Base-by-base conservation (phyloP, 768 basidiomycete species). In the Russula brevipes region DNA sequence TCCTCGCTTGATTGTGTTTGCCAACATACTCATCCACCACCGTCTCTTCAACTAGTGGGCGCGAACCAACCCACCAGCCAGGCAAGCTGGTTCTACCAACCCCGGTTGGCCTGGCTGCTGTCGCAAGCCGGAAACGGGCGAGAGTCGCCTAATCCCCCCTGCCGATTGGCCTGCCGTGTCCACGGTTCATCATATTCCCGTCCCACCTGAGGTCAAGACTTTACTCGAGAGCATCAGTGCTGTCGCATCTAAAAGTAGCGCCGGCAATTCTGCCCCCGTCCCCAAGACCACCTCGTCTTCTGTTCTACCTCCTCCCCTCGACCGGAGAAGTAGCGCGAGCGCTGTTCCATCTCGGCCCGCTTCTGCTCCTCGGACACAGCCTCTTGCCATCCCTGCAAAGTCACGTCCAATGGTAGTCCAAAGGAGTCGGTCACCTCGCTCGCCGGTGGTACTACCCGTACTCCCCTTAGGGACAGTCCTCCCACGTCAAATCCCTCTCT, bases 31-130 rank as follows among this genome's bases (percentile, higher is more conserved):
- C 35, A 24, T 51, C 33, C 38, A 38, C 30, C 19, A 56, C 68
- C 70, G 69, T 72, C 71, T 70, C 71, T 61, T 67, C 55, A 47
- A 30, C 31, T 19, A 91, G 90, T 91, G 89, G 89, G 88, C 88
- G 63, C 80, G 81, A 66, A 78, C 78, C 10, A 81, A 79, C 70
- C 83, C 83, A 39, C 76, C 80, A 17, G 70, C 82, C 61, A 85
- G 85, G 70, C 75, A 76, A 56, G 75, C 81, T 38, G 82, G 82
- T 17, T 82, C 82, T 71, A 76, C 80, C 71, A 93, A 92, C 69
- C 82, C 81, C 39, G 91, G 91, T 24, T 93, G 89, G 89, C 91
- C 91, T 46, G 91, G 91, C 44, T 94, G 91, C 78, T 94, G 91
- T 78, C 85, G 89, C n/a, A 77, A 89, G 0, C 91, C 91, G 1